Evolutionary conservation across 2,329 filamentous ascomycete species (phyloP).

Genomic region (Triangularia verruculosa): DNA sequence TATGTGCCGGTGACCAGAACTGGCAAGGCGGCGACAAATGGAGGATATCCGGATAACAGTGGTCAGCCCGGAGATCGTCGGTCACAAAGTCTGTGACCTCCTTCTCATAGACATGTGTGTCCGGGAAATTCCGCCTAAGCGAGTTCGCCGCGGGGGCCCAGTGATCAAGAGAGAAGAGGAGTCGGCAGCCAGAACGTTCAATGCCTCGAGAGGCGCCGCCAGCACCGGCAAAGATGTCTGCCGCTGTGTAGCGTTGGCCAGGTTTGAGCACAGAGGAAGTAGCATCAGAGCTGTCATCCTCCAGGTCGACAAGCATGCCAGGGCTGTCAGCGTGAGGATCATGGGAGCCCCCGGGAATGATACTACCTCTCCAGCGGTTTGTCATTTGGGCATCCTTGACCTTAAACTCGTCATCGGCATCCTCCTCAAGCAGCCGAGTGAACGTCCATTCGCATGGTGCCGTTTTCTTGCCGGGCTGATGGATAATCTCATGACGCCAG

Average conservation of each 20-base stretch:
- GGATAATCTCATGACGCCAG: conserved; percentile 43
- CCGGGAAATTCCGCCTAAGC: conserved; percentile 57
- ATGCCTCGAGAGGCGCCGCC: conserved; percentile 70
- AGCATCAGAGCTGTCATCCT: conserved; percentile 14
- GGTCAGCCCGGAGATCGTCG: conserved; percentile 20
- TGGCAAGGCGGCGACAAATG: conserved; percentile 80
- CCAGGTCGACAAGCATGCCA: conserved; percentile 27
- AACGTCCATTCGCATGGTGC: conserved; percentile 39
- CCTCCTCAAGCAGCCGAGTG: conserved; percentile 26
- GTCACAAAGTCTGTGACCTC: conserved; percentile 50
- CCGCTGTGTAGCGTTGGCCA: conserved; percentile 59
- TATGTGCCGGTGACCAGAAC: conserved; percentile 70
- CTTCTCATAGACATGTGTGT: conserved; percentile 45
- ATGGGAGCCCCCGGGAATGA: conserved; percentile 39
- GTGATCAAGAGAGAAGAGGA: conserved; percentile 64
- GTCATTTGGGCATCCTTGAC: conserved; percentile 33
- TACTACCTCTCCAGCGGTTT: conserved; percentile 40
- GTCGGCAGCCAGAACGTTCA: conserved; percentile 50
- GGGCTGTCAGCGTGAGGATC: conserved; percentile 29
- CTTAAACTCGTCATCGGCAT: conserved; percentile 28
- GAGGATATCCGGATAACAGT: conserved; percentile 58
- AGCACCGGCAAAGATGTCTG: conserved; percentile 70
- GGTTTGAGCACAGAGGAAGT: conserved; percentile 2
- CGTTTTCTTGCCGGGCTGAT: conserved; percentile 29
- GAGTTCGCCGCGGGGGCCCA: conserved; percentile 54